Conservation (phyloP, 345 rosid genomes). For the Dimocarpus longan region DNA sequence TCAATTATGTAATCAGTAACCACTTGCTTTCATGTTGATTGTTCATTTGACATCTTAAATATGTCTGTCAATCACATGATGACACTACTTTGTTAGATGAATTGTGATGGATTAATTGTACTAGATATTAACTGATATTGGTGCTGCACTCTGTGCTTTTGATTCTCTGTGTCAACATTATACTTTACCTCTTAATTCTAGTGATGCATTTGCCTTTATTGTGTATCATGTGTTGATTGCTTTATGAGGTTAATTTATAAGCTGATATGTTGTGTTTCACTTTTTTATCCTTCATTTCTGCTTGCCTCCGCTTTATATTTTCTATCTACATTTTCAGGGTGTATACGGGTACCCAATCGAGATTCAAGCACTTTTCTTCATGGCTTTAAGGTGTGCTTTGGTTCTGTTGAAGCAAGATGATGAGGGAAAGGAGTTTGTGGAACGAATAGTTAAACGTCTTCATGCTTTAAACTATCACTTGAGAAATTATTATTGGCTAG, state of each 20-base stretch:
- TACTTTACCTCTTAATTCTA: not conserved
- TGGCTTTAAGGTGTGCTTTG: conserved; percentile 88
- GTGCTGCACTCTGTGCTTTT: not conserved
- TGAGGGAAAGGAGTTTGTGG: conserved; percentile 88
- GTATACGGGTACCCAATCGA: conserved; percentile 97
- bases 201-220: not conserved
- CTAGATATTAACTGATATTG: not conserved
- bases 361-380: conserved; percentile 93
- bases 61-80: not conserved
- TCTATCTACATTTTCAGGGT: conserved; percentile 47
- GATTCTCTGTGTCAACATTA: not conserved
- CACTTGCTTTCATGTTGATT: not conserved
- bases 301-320: conserved; percentile 8
- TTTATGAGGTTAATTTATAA: not conserved
- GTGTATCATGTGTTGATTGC: not conserved
- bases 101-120: not conserved
- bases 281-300: conserved; percentile 3
- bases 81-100: not conserved
- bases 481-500: conserved; percentile 93
- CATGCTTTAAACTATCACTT: conserved; percentile 91
- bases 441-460: conserved; percentile 84
- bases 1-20: not conserved
- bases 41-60: not conserved
- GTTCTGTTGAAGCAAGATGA: conserved; percentile 79
- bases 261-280: not conserved